Percentiles rank a stretch among this genome's conserved stretches.
phyloP scores from a whole-genome alignment of 2,329 filamentous ascomycete species.

The Blumeria graminis region DNA sequence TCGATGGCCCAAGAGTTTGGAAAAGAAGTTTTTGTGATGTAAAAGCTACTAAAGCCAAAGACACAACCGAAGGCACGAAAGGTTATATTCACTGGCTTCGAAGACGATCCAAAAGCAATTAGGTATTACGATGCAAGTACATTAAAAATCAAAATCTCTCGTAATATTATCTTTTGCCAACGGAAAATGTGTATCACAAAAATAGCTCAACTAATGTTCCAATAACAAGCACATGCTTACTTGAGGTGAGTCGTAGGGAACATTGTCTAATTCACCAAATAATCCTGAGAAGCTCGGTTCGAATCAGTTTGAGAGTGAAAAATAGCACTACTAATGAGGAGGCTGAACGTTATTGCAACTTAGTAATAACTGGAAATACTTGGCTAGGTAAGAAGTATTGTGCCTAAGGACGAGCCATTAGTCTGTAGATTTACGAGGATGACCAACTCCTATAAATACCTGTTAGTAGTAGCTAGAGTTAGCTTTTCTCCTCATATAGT shows the following conservation, averaged over 20 bases:
- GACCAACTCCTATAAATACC: too few species aligned
- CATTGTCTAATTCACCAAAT: background rate
- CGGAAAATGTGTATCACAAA: background rate
- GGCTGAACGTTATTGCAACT: too few species aligned
- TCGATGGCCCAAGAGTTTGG: constrained; percentile 1
- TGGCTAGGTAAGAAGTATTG: too few species aligned
- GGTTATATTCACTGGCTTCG: background rate
- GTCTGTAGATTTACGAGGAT: too few species aligned
- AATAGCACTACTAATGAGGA: too few species aligned
- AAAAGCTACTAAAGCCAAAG: background rate
- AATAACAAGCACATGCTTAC: too few species aligned
- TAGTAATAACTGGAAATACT: too few species aligned
- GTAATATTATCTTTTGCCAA: background rate
- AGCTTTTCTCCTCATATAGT: too few species aligned
- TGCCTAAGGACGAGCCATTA: too few species aligned
- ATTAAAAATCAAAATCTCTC: background rate
- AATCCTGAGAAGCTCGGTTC: too few species aligned
- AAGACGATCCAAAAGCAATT: constrained; percentile 1
- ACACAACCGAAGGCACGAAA: background rate
- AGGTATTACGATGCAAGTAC: background rate
- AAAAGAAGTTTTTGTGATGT: too few species aligned
- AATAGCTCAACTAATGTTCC: background rate
- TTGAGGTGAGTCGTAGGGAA: background rate
- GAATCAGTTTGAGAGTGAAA: background rate
- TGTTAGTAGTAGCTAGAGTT: too few species aligned